Evolutionary conservation across 257 asterid species (phyloP), one percentile per base, ranked within the genome.

Genomic region (Capsicum chinense): DNA sequence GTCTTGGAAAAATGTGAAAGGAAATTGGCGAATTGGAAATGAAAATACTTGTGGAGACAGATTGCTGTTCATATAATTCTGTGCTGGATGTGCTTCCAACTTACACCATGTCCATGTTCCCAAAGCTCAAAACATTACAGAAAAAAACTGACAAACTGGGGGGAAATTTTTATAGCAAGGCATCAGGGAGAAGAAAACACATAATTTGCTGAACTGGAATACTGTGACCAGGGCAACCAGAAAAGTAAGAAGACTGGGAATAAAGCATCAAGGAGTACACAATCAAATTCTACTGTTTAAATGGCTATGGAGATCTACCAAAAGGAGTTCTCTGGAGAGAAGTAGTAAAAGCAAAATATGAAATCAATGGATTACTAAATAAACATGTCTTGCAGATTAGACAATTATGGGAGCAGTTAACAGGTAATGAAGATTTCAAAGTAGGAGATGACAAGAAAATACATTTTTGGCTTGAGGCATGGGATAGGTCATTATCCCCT

Each of bases 91-190:
- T 48, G 57, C 37, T 44, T 37, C 58, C 58, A 71, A 71, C 58
- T 44, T 71, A n/a, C 56, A 47, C 58, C 80, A n/a, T 71, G 80
- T 47, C 80, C 79, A 71, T 71, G n/a, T 47, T 44, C 58, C 33
- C 11, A 47, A 47, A n/a, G 58, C 17, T 71, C 14, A 71, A 71
- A 71, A 42, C 11, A 26, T 26, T 26, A 58, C 58, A 57, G n/a
- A 37, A 47, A 47, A n/a, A 19, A 44, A 44, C 33, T 70, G 37
- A 9, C 16, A 17, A 70, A 44, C 57, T 44, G 35, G 13, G 79
- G 57, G 56, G 57, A 17, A 17, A 44, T 42, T 17, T 70, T 48
- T 47, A 44, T 17, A 70, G 56, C 79, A 70, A 56, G 79, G 33
- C 16, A 70, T 42, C 37, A 44, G 56, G 35, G 16, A 44, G 56